Conservation (phyloP, 495 filamentous ascomycete species). For the Hapsidospora chrysogenum region DNA sequence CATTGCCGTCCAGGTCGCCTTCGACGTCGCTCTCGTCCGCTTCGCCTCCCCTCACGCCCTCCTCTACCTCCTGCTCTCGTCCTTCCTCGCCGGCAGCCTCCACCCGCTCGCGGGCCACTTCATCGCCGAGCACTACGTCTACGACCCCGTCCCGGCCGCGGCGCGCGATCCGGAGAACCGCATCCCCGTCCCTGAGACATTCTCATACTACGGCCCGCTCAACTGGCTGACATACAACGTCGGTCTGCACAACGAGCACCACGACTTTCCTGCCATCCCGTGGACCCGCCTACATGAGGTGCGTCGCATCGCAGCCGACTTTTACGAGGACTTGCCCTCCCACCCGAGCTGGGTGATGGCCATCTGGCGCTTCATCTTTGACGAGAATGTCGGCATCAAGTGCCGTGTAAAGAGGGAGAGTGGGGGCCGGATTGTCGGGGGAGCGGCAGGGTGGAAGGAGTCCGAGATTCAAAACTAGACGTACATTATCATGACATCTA, state of each 20-base stretch:
- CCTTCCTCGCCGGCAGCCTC: conserved; percentile 83
- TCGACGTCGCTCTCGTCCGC: conserved; percentile 55
- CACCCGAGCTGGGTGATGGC: conserved; percentile 86
- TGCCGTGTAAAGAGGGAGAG: conserved; percentile 86
- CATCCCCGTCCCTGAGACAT: conserved; percentile 76
- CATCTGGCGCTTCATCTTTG: conserved; percentile 87
- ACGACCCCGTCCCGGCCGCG: conserved; percentile 45
- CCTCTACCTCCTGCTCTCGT: conserved; percentile 66
- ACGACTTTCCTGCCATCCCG: conserved; percentile 93
- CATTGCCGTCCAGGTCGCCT: conserved; percentile 52
- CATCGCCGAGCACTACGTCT: conserved; percentile 99
- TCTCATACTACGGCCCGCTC: conserved; percentile 85
- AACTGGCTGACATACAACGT: conserved; percentile 95
- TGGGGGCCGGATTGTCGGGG: conserved; percentile 49
- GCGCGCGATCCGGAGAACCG: conserved; percentile 42
- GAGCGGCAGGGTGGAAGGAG: conserved; percentile 35
- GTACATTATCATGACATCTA: no score
- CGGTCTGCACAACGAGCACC: conserved; percentile 94
- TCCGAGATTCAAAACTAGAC: conserved; percentile 35
- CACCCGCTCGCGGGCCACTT: conserved; percentile 97
- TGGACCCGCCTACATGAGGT: conserved; percentile 73
- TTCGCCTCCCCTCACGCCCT: conserved; percentile 40
- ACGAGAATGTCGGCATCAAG: conserved; percentile 72
- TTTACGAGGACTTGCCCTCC: conserved; percentile 75
- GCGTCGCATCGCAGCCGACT: conserved; percentile 71